Base-by-base conservation (phyloP, 2,329 filamentous ascomycete genomes). In the Penicillium hesseltinei region DNA sequence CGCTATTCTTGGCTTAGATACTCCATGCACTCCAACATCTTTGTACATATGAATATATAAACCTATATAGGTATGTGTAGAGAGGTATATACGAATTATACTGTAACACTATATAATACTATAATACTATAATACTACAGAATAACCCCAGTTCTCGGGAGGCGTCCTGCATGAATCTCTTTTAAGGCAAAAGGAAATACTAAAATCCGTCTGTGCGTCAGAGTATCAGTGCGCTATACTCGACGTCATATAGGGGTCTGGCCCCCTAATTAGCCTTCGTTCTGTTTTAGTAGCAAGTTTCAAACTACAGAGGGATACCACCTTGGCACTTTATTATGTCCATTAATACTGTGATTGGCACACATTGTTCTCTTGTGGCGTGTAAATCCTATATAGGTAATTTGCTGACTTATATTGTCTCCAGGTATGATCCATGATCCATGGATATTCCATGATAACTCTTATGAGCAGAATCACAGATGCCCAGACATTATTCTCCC, bases 221-320 rank as follows among this genome's bases (percentile, higher is more conserved):
- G 11, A 27, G 35, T 19, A 49, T 58, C 61, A 48, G 59, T 62
- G 61, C 61, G 40, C 47, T 13, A 44, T 40, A 51, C 35, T 48
- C 57, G 57, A 63, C 61, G 59, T 63, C 61, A 63, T 57, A 40
- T 42, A 23, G 45, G 43, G 53, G 56, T 54, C 56, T 59, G 59
- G 45, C 59, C 59, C 56, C 56, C 46, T 51, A 61, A 61, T 61
- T 59, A 61, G 59, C 56, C 59, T 27, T 21, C 19, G 19, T 21
- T 25, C 29, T 19, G 6, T 17, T 47, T 43, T 11, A 2, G 21
- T 15, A 25, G 11, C 21, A 42, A 17, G 7, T 15, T 40, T 23
- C 21, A 19, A 38, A n/a, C 23, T 23, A 27, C 31, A 8, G n/a
- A 36, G 35, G 35, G 4, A 42, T 44, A 25, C 5, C 8, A 27